Percentiles rank a stretch among this genome's conserved stretches.
Evolutionary conservation across 75 land plant genomes (phyloP).

Genomic region (Isoetes taiwanensis): DNA sequence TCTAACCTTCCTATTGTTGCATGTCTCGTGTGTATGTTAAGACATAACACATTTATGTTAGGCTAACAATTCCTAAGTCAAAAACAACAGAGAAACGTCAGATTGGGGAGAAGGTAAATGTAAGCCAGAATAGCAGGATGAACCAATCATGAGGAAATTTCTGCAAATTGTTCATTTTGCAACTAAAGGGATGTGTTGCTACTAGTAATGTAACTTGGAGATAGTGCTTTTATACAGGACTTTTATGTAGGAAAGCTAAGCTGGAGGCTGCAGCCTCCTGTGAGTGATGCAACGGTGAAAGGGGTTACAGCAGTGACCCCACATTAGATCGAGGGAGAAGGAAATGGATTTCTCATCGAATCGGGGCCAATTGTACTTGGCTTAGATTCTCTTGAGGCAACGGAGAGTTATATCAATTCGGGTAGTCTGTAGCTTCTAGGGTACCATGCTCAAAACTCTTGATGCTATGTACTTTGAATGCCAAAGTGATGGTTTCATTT

Average conservation of each 20-base stretch:
- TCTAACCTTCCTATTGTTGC: no score
- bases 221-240: constrained; percentile 39
- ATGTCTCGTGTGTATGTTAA: no score
- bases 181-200: no score
- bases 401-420: constrained; percentile 90
- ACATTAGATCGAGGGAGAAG: constrained; percentile 94
- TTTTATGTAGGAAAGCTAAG: constrained; percentile 89
- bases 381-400: constrained; percentile 96
- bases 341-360: constrained; percentile 53
- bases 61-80: no score
- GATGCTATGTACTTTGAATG: no score
- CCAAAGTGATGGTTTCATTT: no score
- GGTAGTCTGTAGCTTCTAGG: constrained; percentile 92
- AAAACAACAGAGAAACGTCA: no score
- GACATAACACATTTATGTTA: no score
- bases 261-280: constrained; percentile 85
- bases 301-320: constrained; percentile 91
- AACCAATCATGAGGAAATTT: not conserved
- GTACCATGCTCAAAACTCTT: no score
- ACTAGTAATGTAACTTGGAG: not conserved
- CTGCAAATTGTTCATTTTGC: not conserved
- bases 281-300: constrained; percentile 95
- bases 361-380: constrained; percentile 90
- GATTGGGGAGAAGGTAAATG: no score
- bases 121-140: no score